Percentiles rank a stretch among this genome's conserved stretches.
Evolutionary conservation across 768 basidiomycete species (phyloP).

Genomic region (Tubosaeta sp.): DNA sequence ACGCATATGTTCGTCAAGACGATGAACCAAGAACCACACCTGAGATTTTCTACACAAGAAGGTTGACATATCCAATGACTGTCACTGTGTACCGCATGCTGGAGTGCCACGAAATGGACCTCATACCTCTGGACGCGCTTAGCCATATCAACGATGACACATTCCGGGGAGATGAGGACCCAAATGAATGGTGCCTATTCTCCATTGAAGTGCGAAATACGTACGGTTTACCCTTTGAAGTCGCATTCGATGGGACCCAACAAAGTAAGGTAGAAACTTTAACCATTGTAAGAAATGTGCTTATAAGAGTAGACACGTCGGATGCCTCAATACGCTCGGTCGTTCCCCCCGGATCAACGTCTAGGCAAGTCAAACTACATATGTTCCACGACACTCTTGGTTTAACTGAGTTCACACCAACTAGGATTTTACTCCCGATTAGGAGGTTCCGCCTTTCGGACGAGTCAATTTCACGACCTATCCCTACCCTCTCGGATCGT

Average conservation of each 20-base stretch:
- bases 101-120: constrained; percentile 79
- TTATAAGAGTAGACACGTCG: constrained; percentile 35
- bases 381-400: background rate
- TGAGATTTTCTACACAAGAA: constrained; percentile 78
- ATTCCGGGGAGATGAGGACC: constrained; percentile 42
- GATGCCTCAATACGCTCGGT: constrained; percentile 45
- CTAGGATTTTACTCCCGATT: constrained; percentile 66
- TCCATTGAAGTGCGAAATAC: constrained; percentile 89
- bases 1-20: constrained; percentile 60
- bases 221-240: constrained; percentile 89
- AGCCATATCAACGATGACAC: constrained; percentile 20
- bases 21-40: constrained; percentile 29
- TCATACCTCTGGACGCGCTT: constrained; percentile 53
- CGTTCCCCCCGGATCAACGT: constrained; percentile 86
- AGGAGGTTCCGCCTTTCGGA: constrained; percentile 62
- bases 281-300: background rate
- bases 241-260: constrained; percentile 66
- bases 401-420: constrained; percentile 3
- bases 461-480: constrained; percentile 55
- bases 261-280: constrained; percentile 42
- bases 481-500: constrained; percentile 81
- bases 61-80: constrained; percentile 81
- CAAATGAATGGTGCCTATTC: constrained; percentile 79
- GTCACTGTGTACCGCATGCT: constrained; percentile 96
- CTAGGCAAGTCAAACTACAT: constrained; percentile 48